Conservation (phyloP, 1,284 basidiomycete genomes). For the Malassezia yamatoensis region DNA sequence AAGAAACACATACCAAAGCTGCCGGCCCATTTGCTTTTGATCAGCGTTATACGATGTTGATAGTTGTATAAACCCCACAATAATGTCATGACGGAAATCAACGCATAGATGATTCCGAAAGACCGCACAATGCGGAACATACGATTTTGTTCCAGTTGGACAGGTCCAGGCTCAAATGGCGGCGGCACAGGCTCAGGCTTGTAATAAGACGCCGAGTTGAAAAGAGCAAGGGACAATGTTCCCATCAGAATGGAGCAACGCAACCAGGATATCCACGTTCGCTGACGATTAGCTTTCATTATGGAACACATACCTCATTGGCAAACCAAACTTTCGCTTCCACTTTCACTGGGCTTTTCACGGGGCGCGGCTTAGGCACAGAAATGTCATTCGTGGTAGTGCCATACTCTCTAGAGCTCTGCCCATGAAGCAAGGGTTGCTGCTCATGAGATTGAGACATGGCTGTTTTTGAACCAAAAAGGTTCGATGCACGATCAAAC, state of each 20-base stretch:
- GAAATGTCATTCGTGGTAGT: conserved; percentile 13
- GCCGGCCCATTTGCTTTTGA: conserved; percentile 77
- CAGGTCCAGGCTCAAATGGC: conserved; percentile 1
- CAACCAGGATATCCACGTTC: conserved; percentile 77
- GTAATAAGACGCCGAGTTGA: conserved; percentile 61
- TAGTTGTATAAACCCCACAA: conserved; percentile 78
- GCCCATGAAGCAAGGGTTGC: conserved; percentile 15
- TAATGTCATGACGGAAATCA: conserved; percentile 52
- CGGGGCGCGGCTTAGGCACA: conserved; percentile 52
- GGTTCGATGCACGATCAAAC: too few relatives aligned
- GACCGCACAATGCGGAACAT: conserved; percentile 23
- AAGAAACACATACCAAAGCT: conserved; percentile 61
- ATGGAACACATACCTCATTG: conserved; percentile 47
- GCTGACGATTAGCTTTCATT: conserved; percentile 15
- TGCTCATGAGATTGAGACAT: background rate
- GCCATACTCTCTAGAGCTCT: conserved; percentile 15
- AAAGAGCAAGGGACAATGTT: conserved; percentile 74
- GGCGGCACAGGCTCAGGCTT: conserved; percentile 15
- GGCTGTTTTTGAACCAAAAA: too few relatives aligned
- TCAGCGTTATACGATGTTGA: conserved; percentile 79
- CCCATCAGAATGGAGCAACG: conserved; percentile 75
- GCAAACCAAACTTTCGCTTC: conserved; percentile 48
- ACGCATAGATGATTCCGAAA: conserved; percentile 76
- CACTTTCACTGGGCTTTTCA: conserved; percentile 38
- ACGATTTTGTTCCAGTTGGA: background rate